Evolutionary conservation across 805 yeast species (phyloP), one percentile per base, ranked within the genome.

Genomic region (Candida ficus): DNA sequence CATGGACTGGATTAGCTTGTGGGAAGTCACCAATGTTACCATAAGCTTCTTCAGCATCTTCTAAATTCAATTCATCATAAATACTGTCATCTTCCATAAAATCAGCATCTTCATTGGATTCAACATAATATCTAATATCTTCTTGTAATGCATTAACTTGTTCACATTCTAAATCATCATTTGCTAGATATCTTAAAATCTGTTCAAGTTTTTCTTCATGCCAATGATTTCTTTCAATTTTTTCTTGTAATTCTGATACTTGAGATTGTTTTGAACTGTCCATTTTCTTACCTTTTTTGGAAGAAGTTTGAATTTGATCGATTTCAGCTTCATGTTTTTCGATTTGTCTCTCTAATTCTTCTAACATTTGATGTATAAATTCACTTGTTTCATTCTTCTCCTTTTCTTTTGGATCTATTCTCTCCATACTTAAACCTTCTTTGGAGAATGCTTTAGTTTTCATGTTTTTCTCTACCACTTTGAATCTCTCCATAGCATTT

Each of bases 391-490:
- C 95, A 39, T 72, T 75, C 57, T 83, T 85, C 62, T 85, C 89
- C 56, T 78, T 76, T 58, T 86, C 91, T 47, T 78, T 82, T 10
- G 95, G 93, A 58, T 86, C 93, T 45, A 76, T 67, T 43, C 72
- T 73, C 45, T 81, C 78, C 58, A 78, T 77, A 37, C 84, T 87
- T 47, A 91, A 70, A 1, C 97, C 97, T 62, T 93, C 98, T 57
- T 87, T 88, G 25, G 93, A 80, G 60, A 86, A 91, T 38, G 95
- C 96, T 62, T 91, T 91, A 29, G 95, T 88, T 66, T 91, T 91
- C 76, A 87, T 83, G 48, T 83, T 78, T 64, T 89, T 87, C 63
- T 91, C 99, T 52, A 91, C 87, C 41, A 88, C 91, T 61, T 93
- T 93, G 66, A 91, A 93, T 53, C 89, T 76, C 63, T 91, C 99